Evolutionary conservation across 331 rosid species (phyloP), one percentile per base, ranked within the genome.

Genomic region (Malus hybrid): DNA sequence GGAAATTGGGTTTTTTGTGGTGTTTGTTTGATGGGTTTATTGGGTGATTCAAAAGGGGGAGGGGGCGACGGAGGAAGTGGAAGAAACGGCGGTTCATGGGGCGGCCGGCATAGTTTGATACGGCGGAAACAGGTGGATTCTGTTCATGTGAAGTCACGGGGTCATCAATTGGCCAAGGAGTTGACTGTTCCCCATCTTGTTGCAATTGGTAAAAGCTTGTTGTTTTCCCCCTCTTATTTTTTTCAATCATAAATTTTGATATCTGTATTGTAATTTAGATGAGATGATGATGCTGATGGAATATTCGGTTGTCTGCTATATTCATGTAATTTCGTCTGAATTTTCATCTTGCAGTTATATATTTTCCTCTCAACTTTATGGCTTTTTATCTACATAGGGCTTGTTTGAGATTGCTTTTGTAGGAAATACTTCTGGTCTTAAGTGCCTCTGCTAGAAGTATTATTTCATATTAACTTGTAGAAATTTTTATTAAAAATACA

Each of bases 71-170:
- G 57, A 54, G 78, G 60, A 80, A 68, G 64, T 71, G 80, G 73
- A 19, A 57, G 56, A 50, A 3, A 29, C 13, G 34, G 44, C n/a
- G 77, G 80, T 77, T 74, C 80, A 29, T 24, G 83, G 73, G 81
- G 81, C 32, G 86, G 83, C 44, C 64, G 86, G 64, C 85, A 86
- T 81, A 88, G 91, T 65, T 82, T 90, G 80, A 73, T 88, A 20
- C 70, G 98, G 61, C 87, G 97, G 70, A 93, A 93, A 68, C 96
- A 82, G 84, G 98, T 91, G 54, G 98, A 93, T 82, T 93, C 98
- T 56, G 88, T 82, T 65, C 86, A 83, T 63, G 24, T 44, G 2
- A 82, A 82, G 68, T 60, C 79, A 9, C 75, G 80, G 70, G 76
- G 42, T 70, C 88, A 76, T 80, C 86, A 88, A 76, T 82, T 93